Evolutionary conservation across 225 moss, liverwort and hornwort genomes (phyloP).

Genomic region (Lunularia cruciata): DNA sequence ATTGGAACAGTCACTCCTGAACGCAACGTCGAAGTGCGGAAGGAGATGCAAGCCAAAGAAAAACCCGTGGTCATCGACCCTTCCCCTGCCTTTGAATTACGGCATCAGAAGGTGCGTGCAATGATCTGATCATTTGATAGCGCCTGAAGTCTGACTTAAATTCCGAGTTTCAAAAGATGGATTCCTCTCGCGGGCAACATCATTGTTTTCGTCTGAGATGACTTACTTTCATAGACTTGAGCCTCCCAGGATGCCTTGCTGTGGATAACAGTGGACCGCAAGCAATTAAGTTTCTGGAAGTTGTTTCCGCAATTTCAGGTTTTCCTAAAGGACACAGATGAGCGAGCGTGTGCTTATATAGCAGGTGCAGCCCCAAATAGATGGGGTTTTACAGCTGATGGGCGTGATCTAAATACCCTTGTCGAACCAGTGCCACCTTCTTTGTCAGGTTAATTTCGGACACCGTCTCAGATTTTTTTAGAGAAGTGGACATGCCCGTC

Average conservation of each 20-base stretch:
- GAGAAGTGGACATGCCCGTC: background rate
- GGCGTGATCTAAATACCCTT: slow-evolving; percentile 89
- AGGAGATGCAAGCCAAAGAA: slow-evolving; percentile 57
- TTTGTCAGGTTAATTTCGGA: slow-evolving; percentile 59
- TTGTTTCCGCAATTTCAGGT: slow-evolving; percentile 55
- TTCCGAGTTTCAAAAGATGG: too few species aligned
- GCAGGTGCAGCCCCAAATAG: slow-evolving; percentile 98
- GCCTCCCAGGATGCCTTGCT: too few species aligned
- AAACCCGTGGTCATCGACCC: slow-evolving; percentile 83
- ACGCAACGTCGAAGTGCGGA: slow-evolving; percentile 48
- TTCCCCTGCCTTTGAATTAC: slow-evolving; percentile 63
- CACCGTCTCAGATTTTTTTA: background rate
- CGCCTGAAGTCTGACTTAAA: too few species aligned
- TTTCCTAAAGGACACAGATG: slow-evolving; percentile 93
- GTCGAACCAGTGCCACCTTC: slow-evolving; percentile 97
- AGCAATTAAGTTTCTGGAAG: too few species aligned
- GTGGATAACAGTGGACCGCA: too few species aligned
- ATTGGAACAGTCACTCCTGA: slow-evolving; percentile 80
- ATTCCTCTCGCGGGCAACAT: too few species aligned
- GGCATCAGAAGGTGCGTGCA: slow-evolving; percentile 72
- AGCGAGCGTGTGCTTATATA: slow-evolving; percentile 97
- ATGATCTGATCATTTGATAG: background rate
- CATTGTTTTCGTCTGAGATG: too few species aligned
- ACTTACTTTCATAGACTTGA: too few species aligned
- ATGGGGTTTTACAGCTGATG: slow-evolving; percentile 98